Conservation (phyloP, 176 grass and related monocot genomes). For the Aegilops speltoides region DNA sequence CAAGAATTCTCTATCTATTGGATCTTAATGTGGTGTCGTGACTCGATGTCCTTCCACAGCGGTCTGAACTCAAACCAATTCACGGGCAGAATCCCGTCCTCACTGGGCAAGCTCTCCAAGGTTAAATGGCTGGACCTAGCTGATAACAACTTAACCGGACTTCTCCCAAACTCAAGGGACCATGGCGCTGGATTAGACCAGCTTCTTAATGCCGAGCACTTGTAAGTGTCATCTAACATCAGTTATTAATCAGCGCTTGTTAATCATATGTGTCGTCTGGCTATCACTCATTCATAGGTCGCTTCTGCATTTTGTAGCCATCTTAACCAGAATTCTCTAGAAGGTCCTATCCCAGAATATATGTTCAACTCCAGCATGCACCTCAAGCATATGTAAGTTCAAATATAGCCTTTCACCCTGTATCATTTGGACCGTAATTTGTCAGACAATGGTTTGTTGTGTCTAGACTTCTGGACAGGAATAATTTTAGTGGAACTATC, state of each 20-base stretch:
- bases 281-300: constrained; percentile 12
- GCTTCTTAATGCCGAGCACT: constrained; percentile 53
- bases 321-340: constrained; percentile 69
- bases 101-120: constrained; percentile 68
- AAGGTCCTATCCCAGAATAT: constrained; percentile 54
- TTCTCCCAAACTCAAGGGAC: constrained; percentile 53
- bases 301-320: constrained; percentile 48
- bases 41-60: constrained; percentile 19
- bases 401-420: not conserved
- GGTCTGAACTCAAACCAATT: constrained; percentile 68
- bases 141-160: constrained; percentile 53
- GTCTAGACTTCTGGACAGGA: constrained; percentile 70
- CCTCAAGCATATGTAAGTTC: constrained; percentile 73
- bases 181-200: constrained; percentile 60
- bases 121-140: constrained; percentile 63
- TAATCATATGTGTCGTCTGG: not conserved
- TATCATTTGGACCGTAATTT: not conserved
- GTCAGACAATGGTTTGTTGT: constrained; percentile 12
- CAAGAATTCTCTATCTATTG: not conserved
- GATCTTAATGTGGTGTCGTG: not conserved
- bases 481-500: constrained; percentile 56
- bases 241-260: not conserved
- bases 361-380: constrained; percentile 60
- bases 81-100: constrained; percentile 51
- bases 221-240: constrained; percentile 41